Evolutionary conservation across 441 rosid species (phyloP).

Genomic region (Erodium moschatum): DNA sequence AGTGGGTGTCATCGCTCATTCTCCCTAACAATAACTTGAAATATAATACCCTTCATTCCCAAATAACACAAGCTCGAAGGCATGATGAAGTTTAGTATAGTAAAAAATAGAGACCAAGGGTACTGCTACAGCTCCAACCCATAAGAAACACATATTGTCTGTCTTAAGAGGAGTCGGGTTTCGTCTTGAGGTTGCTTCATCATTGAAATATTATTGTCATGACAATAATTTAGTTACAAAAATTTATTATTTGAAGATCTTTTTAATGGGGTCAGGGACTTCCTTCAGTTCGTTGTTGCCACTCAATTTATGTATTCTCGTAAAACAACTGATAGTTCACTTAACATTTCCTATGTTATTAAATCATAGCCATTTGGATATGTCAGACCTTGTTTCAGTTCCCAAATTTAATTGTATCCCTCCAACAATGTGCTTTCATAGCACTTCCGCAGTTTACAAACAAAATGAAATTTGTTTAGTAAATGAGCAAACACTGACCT

Average conservation of each 20-base stretch:
- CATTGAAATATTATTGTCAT: not conserved
- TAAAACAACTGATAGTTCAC: not conserved
- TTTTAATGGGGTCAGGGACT: not conserved
- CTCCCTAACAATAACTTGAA: too few relatives aligned
- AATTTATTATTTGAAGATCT: not conserved
- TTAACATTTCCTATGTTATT: not conserved
- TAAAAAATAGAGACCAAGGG: too few relatives aligned
- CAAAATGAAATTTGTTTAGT: not conserved
- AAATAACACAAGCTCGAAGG: too few relatives aligned
- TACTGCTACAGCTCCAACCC: too few relatives aligned
- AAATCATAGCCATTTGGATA: not conserved
- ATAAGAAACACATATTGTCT: too few relatives aligned
- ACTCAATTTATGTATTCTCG: not conserved
- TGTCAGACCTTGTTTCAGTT: conserved; percentile 7
- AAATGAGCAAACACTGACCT: conserved; percentile 45
- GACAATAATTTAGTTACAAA: not conserved
- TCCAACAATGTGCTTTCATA: not conserved
- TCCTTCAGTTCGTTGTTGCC: not conserved
- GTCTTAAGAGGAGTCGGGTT: not conserved
- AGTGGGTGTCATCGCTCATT: too few relatives aligned
- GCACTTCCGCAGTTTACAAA: not conserved
- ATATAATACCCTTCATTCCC: too few relatives aligned
- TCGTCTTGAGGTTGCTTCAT: not conserved
- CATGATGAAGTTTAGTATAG: too few relatives aligned
- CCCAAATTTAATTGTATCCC: conserved; percentile 2